Base-by-base conservation (phyloP, 164 flowering plant species). In the Platanus orientalis region DNA sequence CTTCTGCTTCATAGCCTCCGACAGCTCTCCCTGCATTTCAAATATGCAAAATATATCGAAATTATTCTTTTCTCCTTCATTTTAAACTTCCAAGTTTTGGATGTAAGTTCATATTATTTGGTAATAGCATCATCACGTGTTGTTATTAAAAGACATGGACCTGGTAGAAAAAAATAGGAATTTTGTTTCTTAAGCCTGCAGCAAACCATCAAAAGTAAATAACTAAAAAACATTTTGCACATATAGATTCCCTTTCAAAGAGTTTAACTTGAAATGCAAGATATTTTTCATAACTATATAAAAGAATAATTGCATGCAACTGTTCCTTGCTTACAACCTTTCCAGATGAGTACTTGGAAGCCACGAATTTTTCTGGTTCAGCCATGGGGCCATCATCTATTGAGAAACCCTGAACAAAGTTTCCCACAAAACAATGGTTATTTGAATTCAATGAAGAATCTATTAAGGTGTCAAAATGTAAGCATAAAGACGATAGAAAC, bases 1-100 rank as follows among this genome's bases (percentile, higher is more conserved):
- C 89, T 91, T 94, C 83, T 81, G 84, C 89, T 85, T 89, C 97
- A 88, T 91, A 27, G 85, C 19, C 0, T 84, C 92, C 21, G 95
- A 91, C 19, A 91, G 84, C 78, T 90, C 97, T 72, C 80, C 87
- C 96, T 88, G 96, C 91, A 92, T 76, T 76, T 78, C 81, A 88
- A 81, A 79, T 74, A 83, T 73, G 79, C 66, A 82, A 84, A 16
- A 82, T 64, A 65, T 60, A 71, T 77, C 85, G 77, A 79, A 42
- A 70, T 81, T 77, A 76, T 80, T 78, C 76, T 71, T 64, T 69
- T 74, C 70, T 69, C 69, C 81, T 58, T 67, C 73, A 71, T 64
- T 68, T 59, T 70, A 71, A 75, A 74, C 81, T 78, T 69, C 82
- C 75, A 80, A 66, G 70, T 74, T 79, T 78, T 78, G 77, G 66